A percentile compares a stretch with the other conserved stretches of the same genome.
These are phyloP conservation scores for Parmales sp. DNA, from an alignment of 108 stramenopile species.

Conservation along the genomic window DNA sequence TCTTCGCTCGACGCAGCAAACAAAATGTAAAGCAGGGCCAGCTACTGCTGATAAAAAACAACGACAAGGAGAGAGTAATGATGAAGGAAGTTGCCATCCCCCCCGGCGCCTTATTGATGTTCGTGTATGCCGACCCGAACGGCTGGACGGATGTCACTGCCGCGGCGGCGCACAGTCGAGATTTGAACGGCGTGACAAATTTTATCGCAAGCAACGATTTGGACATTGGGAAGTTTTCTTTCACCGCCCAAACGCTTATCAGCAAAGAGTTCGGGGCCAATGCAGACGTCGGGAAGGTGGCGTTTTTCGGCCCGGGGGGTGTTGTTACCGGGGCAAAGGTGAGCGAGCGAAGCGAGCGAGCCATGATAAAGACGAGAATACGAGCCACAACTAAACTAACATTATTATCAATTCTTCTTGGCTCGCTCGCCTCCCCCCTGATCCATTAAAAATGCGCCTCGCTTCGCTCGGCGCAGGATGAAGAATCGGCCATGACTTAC, in stretches of 20 bases:
- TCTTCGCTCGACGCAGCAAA: no score
- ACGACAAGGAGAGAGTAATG: background rate
- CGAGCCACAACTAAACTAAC: no score
- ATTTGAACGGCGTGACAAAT: background rate
- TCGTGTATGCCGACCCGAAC: background rate
- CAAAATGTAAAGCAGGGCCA: slow-evolving; percentile 10
- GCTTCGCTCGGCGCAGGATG: no score
- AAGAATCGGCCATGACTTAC: no score
- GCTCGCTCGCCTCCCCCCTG: no score
- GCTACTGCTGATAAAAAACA: background rate
- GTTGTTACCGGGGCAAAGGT: background rate
- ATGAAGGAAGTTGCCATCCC: background rate
- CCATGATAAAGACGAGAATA: no score
- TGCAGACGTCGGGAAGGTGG: background rate
- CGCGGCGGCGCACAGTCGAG: background rate
- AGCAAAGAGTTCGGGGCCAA: background rate
- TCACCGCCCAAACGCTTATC: background rate
- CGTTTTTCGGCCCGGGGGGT: background rate
- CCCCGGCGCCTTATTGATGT: background rate
- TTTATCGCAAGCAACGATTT: background rate
- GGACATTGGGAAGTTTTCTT: background rate
- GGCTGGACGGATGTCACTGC: slow-evolving; percentile 8
- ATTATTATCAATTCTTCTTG: no score
- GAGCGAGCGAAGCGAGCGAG: no score
- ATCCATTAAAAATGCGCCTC: no score